Base-by-base conservation (phyloP, 768 basidiomycete species). In the Agaricus blazei region DNA sequence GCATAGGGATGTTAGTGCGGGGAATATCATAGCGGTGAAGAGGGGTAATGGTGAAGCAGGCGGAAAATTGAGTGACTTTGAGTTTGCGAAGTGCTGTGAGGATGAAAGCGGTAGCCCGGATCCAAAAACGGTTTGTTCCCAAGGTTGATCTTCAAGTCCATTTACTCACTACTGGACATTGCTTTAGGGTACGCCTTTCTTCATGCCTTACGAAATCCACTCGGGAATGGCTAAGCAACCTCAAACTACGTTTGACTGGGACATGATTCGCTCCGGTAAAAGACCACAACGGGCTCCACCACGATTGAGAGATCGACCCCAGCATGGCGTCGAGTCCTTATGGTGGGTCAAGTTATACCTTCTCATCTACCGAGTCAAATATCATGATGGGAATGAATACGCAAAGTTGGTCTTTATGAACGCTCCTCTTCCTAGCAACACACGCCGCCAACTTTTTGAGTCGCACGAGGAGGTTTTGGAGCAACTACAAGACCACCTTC, bases 171-270 rank as follows among this genome's bases (percentile, higher is more conserved):
- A 4, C 34, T 28, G 2, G 7, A 19, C 19, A 19, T 24, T 52
- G 14, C 23, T 42, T 7, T 9, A 58, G 57, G 57, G 57, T 5
- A 58, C 57, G 23, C 46, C 47, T 14, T 58, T 11, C 26, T 58
- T 58, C 48, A 58, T 58, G 52, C 46, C 57, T 9, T 27, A 36
- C n/a, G 57, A 58, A 41, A 38, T 58, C n/a, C 52, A 54, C 19
- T 15, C 19, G 41, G 34, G 34, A 34, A 34, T 6, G 34, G 3
- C 34, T 8, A 8, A 8, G 7, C 5, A 31, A 31, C 3, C 34
- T 8, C 7, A 7, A 11, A 34, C 31, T 31, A 31, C 31, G 11
- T 7, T 11, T 34, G 7, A 34, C 34, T 11, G 11, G 34, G 11
- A 3, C 11, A 34, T 34, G 2, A 8, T 34, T 34, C 9, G 31